Evolutionary conservation across 23 red algal species (phyloP), one percentile per base, ranked within the genome.

Genomic region (Gracilariopsis chorda): DNA sequence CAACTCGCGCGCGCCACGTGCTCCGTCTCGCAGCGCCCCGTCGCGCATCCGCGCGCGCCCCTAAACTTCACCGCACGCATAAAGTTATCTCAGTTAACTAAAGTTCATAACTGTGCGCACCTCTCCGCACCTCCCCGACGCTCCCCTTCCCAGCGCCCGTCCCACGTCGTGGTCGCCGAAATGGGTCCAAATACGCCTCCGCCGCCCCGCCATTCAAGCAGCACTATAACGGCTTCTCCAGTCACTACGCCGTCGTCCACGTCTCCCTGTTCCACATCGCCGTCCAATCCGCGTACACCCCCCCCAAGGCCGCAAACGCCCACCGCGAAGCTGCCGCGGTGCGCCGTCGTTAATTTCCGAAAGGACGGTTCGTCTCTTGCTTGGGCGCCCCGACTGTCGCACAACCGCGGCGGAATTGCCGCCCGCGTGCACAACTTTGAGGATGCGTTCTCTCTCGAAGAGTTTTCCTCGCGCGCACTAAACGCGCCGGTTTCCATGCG

Each of bases 351-450:
- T 3, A 77, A 89, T 41, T 89, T 89, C 49, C 35, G 68, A 10
- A 74, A 74, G 48, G 70, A 89, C 48, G 85, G 85, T n/a, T 48
- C 65, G 23, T 72, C 48, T 23, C 67, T 77, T 2, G 34, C 61
- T 9, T 89, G 85, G 85, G 69, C 68, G 34, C 69, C 85, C 25
- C 70, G 85, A 30, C 42, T 77, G 20, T 44, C 85, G 36, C 85
- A 89, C 51, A 89, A 89, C 58, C 43, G 39, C 40, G 58, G 85
- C 53, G 85, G 85, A 11, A 47, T 89, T 17, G 69, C 85, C 51
- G 85, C 85, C 23, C 69, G 85, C 40, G 85, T 76, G 30, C 85
- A 77, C 52, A 89, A 89, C 69, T 89, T 89, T 7, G 85, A 89
- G 69, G 85, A 89, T 42, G 85, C 85, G 7, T 89, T 89, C 39